Evolutionary conservation across 768 basidiomycete species (phyloP), one percentile per base, ranked within the genome.

Genomic region (Lactarius hatsudake): DNA sequence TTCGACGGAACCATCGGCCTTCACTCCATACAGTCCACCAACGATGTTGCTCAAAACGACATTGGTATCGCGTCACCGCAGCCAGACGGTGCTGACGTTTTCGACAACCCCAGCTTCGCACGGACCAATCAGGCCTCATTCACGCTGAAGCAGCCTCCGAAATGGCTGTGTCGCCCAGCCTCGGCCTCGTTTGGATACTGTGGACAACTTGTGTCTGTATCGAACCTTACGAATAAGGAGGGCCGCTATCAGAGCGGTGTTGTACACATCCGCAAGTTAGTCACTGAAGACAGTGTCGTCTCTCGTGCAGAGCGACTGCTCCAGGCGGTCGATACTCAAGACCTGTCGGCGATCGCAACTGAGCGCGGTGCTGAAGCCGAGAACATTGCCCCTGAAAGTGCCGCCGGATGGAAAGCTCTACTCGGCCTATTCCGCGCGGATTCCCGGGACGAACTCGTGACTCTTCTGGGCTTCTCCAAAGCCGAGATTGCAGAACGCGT

Each of bases 1-100:
- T 96, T 96, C 78, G 96, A 97, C 70, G 96, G 96, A 17, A 94
- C 93, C 2, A 87, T 98, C 71, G 90, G 90, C 43, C 87, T 99
- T 42, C 95, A 98, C 75, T 93, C 93, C 18, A 86, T 98, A 62
- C 96, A 98, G 75, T 87, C 91, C 2, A 97, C 93, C n/a, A 90
- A 93, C 70, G 76, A 81, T 18, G 57, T 74, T 5, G 54, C 69
- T 9, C 74, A 74, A 28, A 66, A 43, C 7, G 75, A 68, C 20
- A 71, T 83, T 34, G 75, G 81, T 18, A 77, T 81, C 8, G 76
- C 80, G 17, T 78, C 81, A 0, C 81, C 82, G 2, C 82, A 81
- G 67, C 73, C 80, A 0, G 86, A 87, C 51, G 88, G 87, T 23
- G 85, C 86, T 9, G 90, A 94, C 70, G 81, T 97, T 28, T 98